phyloP scores from a whole-genome alignment of 106 monocot species.

The Ottelia alismoides region DNA sequence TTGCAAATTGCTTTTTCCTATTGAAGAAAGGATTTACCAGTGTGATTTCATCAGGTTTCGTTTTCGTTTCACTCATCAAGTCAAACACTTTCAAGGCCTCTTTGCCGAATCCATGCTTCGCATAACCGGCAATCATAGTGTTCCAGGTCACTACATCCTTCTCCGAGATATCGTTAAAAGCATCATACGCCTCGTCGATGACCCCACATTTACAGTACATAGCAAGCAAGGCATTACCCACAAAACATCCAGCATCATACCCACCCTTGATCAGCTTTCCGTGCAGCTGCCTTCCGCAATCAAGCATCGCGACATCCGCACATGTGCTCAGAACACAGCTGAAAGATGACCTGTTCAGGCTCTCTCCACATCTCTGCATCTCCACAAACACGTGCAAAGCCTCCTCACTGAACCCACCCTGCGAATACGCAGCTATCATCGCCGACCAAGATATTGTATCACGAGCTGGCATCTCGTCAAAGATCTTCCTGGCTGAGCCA shows the following conservation, averaged over 20 bases:
- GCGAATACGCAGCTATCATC: background rate
- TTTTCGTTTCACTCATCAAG: background rate
- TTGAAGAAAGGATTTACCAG: no score
- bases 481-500: no score
- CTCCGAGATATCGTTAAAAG: constrained; percentile 17
- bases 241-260: background rate
- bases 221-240: constrained; percentile 15
- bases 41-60: constrained; percentile 8
- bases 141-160: constrained; percentile 11
- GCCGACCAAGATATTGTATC: no score
- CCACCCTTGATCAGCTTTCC: constrained; percentile 1
- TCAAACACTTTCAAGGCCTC: constrained; percentile 9
- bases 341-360: no score
- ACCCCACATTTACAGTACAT: constrained; percentile 10
- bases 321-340: no score
- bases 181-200: background rate
- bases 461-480: no score
- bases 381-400: constrained; percentile 7
- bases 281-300: constrained; percentile 4
- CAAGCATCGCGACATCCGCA: constrained; percentile 1
- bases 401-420: background rate
- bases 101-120: constrained; percentile 8
- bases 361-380: constrained; percentile 6
- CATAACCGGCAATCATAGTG: constrained; percentile 5
- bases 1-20: no score